Conservation (phyloP, 2,329 filamentous ascomycete genomes). For the Aureobasidium sp. region DNA sequence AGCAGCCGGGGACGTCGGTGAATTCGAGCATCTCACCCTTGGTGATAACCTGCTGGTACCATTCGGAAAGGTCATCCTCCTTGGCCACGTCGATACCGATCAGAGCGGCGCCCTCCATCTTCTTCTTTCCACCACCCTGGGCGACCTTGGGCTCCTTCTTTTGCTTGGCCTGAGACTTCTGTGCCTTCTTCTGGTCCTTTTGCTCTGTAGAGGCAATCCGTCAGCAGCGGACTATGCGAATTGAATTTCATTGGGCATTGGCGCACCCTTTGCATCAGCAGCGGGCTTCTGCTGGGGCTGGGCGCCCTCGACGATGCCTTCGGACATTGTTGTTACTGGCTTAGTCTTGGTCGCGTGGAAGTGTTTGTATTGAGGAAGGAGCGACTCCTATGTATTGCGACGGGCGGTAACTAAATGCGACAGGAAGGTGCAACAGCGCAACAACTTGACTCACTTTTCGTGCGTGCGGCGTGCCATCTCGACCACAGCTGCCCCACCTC, state of each 20-base stretch:
- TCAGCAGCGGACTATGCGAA: neutral
- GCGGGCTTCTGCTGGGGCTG: slow-evolving; percentile 18
- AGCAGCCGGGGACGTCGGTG: slow-evolving; percentile 96
- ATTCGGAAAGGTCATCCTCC: slow-evolving; percentile 78
- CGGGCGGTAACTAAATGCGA: neutral
- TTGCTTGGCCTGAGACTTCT: slow-evolving; percentile 24
- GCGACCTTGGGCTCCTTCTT: slow-evolving; percentile 15
- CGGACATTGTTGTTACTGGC: slow-evolving; percentile 7
- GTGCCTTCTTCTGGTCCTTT: slow-evolving; percentile 28
- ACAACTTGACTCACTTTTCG: slow-evolving; percentile 9
- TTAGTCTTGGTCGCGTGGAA: neutral
- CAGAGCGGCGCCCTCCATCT: slow-evolving; percentile 55
- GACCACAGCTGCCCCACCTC: neutral
- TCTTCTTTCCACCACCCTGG: slow-evolving; percentile 26
- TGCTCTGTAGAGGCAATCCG: slow-evolving; percentile 21
- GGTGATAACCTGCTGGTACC: slow-evolving; percentile 96
- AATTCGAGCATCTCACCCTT: slow-evolving; percentile 98
- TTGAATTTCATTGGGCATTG: neutral
- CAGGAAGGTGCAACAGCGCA: neutral
- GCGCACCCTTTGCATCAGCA: slow-evolving; percentile 18
- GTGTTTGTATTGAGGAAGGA: neutral
- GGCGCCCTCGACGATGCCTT: slow-evolving; percentile 18
- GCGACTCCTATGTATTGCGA: neutral
- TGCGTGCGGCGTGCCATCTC: neutral
- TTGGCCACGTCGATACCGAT: slow-evolving; percentile 87